Evolutionary conservation across 2,329 filamentous ascomycete species (phyloP).

Genomic region (Calonectria pauciramosa): DNA sequence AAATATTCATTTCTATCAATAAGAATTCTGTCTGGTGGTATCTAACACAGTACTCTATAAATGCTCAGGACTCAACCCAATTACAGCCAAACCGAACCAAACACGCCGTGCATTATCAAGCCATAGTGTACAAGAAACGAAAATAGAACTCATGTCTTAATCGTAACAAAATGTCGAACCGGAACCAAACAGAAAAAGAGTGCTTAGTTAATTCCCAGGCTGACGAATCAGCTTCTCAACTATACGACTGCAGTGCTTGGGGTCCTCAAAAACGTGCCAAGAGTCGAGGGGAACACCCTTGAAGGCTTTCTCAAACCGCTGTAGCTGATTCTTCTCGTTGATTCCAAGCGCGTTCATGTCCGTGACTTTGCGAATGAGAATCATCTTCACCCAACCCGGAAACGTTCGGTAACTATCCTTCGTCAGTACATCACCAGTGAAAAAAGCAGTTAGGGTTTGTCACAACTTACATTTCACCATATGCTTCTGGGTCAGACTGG

Average conservation of each 20-base stretch:
- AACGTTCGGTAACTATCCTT: constrained; percentile 68
- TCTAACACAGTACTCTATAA: not conserved
- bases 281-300: constrained; percentile 75
- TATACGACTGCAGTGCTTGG: constrained; percentile 70
- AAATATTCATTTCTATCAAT: not conserved
- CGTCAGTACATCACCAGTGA: constrained; percentile 31
- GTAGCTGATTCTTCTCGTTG: constrained; percentile 78
- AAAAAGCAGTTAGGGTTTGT: not conserved
- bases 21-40: not conserved
- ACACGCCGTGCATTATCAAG: not conserved
- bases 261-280: constrained; percentile 88
- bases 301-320: constrained; percentile 88
- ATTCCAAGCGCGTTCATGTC: constrained; percentile 79
- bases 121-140: not conserved
- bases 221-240: constrained; percentile 44
- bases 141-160: not conserved
- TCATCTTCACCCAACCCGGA: constrained; percentile 83
- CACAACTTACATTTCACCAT: constrained; percentile 78
- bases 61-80: not conserved
- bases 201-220: not conserved
- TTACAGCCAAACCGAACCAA: not conserved
- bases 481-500: constrained; percentile 91
- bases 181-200: not conserved
- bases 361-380: constrained; percentile 87
- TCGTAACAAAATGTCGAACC: not conserved